A percentile compares a stretch with the other conserved stretches of the same genome.
phyloP scores from a whole-genome alignment of 257 asterid genomes.

The Scutellaria baicalensis region DNA sequence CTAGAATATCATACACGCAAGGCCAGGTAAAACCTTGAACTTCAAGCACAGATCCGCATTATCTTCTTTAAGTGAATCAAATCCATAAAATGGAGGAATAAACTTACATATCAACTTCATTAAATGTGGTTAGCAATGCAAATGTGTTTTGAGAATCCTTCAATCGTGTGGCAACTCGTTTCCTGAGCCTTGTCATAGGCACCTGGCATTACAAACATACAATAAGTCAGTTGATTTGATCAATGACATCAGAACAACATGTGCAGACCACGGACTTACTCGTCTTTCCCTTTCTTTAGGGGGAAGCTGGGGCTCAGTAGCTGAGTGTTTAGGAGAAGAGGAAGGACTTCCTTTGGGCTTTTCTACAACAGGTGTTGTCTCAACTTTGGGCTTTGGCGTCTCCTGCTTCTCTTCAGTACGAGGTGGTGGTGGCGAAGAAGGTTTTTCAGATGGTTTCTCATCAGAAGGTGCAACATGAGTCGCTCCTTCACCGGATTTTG shows the following conservation, averaged over 20 bases:
- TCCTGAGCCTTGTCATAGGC: constrained; percentile 96
- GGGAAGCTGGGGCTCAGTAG: constrained; percentile 90
- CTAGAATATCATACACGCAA: neutral
- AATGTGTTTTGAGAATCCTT: constrained; percentile 97
- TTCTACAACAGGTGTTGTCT: constrained; percentile 27
- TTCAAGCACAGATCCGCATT: neutral
- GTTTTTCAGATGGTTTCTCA: constrained; percentile 62
- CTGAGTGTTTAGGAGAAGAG: constrained; percentile 48
- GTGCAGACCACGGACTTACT: constrained; percentile 30
- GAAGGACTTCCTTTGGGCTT: constrained; percentile 45
- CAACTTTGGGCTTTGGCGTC: constrained; percentile 16
- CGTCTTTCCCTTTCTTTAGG: constrained; percentile 97
- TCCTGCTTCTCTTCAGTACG: constrained; percentile 51
- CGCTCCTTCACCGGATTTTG: constrained; percentile 80
- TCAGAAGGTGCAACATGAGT: constrained; percentile 78
- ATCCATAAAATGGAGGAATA: neutral
- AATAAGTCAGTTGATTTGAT: neutral
- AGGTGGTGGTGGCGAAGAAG: constrained; percentile 38
- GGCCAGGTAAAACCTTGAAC: neutral
- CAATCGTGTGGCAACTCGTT: constrained; percentile 85
- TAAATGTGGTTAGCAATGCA: constrained; percentile 91
- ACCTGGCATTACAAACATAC: constrained; percentile 39
- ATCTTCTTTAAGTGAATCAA: neutral
- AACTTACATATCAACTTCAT: constrained; percentile 96
- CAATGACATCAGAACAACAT: neutral